phyloP scores from a whole-genome alignment of 2,329 filamentous ascomycete genomes.

The Aspergillus sp. region DNA sequence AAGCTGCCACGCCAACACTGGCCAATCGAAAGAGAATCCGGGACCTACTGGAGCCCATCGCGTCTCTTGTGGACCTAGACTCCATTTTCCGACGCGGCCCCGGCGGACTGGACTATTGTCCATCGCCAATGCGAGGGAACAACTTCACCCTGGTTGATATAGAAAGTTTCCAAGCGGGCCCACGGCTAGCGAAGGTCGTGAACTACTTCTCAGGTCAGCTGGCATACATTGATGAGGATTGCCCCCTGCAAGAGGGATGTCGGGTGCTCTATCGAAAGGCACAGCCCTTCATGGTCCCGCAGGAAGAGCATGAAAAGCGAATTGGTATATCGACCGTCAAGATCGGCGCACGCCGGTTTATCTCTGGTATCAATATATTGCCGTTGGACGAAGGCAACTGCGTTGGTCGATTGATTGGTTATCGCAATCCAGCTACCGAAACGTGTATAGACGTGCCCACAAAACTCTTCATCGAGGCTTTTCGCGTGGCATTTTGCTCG shows the following conservation, averaged over 20 bases:
- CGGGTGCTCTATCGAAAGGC: constrained; percentile 4
- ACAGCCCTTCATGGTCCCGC: background rate
- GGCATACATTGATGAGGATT: background rate
- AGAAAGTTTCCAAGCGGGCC: background rate
- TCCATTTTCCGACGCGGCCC: no score
- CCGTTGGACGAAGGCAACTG: no score
- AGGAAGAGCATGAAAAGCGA: background rate
- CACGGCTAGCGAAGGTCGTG: background rate
- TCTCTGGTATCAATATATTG: constrained; percentile 10
- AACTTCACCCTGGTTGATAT: background rate
- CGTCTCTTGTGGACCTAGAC: constrained; percentile 12
- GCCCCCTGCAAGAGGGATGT: constrained; percentile 4
- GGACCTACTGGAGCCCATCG: constrained; percentile 15
- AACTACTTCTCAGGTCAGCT: constrained; percentile 6
- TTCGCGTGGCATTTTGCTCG: constrained; percentile 7
- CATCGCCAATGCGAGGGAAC: background rate
- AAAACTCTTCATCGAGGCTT: background rate
- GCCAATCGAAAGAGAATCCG: constrained; percentile 17
- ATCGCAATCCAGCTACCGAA: background rate
- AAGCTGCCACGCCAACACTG: background rate
- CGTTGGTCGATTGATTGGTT: constrained; percentile 1
- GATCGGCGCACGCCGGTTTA: constrained; percentile 8
- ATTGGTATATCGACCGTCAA: constrained; percentile 11
- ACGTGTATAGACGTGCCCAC: constrained; percentile 3
- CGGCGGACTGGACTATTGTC: no score